Conservation (phyloP, 108 stramenopile genomes). For the Nannochloropsis oceanica region DNA sequence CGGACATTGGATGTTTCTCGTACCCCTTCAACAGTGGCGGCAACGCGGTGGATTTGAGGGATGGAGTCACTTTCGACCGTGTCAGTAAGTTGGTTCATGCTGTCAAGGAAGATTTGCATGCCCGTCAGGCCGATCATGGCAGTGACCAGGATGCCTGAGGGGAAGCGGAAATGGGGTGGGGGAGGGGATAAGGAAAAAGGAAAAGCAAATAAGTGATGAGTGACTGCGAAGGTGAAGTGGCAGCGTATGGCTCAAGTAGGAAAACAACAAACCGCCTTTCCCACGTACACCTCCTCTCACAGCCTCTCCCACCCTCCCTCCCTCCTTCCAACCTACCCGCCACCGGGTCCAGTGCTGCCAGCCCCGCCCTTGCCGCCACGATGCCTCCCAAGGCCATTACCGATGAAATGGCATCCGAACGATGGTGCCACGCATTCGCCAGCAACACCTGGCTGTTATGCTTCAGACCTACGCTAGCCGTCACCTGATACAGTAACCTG, state of each 20-base stretch:
- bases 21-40: background rate
- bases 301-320: slow-evolving; percentile 79
- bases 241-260: background rate
- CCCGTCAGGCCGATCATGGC: background rate
- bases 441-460: slow-evolving; percentile 76
- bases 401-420: slow-evolving; percentile 80
- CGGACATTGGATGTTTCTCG: background rate
- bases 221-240: background rate
- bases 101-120: slow-evolving; percentile 17
- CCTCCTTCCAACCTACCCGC: slow-evolving; percentile 84
- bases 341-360: slow-evolving; percentile 62
- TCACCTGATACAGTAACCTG: slow-evolving; percentile 53
- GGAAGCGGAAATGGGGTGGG: background rate
- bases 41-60: background rate
- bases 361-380: slow-evolving; percentile 45
- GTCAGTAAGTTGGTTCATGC: slow-evolving; percentile 38
- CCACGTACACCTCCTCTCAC: slow-evolving; percentile 29
- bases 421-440: slow-evolving; percentile 90
- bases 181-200: background rate
- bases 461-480: slow-evolving; percentile 57
- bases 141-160: background rate
- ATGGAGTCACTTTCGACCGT: slow-evolving; percentile 7
- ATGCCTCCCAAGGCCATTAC: slow-evolving; percentile 72
- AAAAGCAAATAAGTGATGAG: background rate
- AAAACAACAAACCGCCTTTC: background rate